Evolutionary conservation across 257 asterid genomes (phyloP).

Genomic region (Nicotiana tomentosiformis): DNA sequence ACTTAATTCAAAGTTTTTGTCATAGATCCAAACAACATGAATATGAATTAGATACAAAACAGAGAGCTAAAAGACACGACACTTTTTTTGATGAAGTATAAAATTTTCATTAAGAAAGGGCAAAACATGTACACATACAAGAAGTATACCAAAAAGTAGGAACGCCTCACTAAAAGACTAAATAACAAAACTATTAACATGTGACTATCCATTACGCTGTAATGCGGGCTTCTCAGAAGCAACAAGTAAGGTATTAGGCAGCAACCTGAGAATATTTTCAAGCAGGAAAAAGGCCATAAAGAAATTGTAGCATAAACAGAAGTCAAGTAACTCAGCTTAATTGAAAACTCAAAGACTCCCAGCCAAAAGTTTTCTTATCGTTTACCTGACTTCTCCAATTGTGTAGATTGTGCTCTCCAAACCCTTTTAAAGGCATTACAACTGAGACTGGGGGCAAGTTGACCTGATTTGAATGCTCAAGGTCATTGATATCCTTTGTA

Average conservation of each 20-base stretch:
- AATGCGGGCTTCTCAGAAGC: neutral
- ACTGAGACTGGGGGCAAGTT: conserved; percentile 85
- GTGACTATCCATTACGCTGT: neutral
- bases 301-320: neutral
- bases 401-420: conserved; percentile 95
- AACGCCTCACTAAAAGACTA: neutral
- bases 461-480: conserved; percentile 76
- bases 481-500: conserved; percentile 59
- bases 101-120: neutral
- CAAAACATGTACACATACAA: neutral
- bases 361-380: neutral
- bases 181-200: neutral
- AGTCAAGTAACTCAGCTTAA: neutral
- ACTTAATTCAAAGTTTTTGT: neutral
- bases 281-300: neutral
- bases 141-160: neutral
- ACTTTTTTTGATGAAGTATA: neutral
- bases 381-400: conserved; percentile 97
- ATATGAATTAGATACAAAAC: neutral
- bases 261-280: neutral
- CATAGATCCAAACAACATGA: conserved; percentile 6
- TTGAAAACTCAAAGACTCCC: neutral
- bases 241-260: neutral
- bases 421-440: conserved; percentile 97
- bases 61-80: conserved; percentile 1